Evolutionary conservation across 192 early-diverging fungal species (phyloP).

Genomic region (Chytriomyces hyalinus): DNA sequence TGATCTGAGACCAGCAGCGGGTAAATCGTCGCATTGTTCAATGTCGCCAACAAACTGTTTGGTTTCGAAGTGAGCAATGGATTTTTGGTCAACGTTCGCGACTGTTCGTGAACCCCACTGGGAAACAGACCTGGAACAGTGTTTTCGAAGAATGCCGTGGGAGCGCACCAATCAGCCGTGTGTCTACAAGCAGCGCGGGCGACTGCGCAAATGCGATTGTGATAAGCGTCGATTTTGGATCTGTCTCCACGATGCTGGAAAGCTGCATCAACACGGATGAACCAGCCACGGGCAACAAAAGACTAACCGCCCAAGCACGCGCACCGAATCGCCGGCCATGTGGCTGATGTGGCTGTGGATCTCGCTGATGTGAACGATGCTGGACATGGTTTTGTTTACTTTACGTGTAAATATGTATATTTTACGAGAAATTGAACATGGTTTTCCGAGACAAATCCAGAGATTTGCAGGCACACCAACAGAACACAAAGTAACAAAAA

Average conservation of each 20-base stretch:
- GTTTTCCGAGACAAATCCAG: too few species aligned
- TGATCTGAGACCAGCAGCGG: too few species aligned
- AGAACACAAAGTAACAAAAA: too few species aligned
- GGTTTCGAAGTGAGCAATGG: too few species aligned
- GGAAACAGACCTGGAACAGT: conserved; percentile 43
- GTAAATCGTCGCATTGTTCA: neutral
- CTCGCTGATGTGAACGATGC: conserved; percentile 3
- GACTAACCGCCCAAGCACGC: conserved; percentile 39
- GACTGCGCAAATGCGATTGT: conserved; percentile 21
- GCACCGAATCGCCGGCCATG: conserved; percentile 25
- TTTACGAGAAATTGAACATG: too few species aligned
- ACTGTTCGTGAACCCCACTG: neutral
- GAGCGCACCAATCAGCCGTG: conserved; percentile 42
- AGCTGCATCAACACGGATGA: neutral
- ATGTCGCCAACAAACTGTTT: conserved; percentile 3
- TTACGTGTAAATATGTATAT: too few species aligned
- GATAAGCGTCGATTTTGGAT: conserved; percentile 21
- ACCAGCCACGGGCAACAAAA: neutral
- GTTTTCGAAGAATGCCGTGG: conserved; percentile 33
- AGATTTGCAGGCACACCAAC: too few species aligned
- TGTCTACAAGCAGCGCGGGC: conserved; percentile 34
- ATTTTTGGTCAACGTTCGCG: too few species aligned
- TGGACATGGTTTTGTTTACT: neutral
- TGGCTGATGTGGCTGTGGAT: neutral
- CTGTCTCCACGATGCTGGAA: conserved; percentile 25